Base-by-base conservation (phyloP, 192 early-diverging fungal genomes). In the Coemansia sp. region DNA sequence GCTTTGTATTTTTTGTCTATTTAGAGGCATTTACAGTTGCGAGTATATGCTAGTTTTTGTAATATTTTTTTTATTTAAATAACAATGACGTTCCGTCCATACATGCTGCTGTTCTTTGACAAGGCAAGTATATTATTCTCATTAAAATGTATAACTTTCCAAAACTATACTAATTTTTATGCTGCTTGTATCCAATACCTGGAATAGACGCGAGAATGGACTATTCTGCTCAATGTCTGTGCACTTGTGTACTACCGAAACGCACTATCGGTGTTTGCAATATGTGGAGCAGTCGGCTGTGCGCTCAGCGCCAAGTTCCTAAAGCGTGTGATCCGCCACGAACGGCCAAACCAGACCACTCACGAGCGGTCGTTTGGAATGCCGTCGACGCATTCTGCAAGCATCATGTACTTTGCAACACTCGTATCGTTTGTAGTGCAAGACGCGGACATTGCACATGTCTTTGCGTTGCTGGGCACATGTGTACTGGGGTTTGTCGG, bases 331-430 rank as follows among this genome's bases (percentile, higher is more conserved):
- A 62, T 80, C 52, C 50, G 65, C 14, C 77, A 80, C 10, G 60
- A 70, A n/a, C 77, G 77, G 0, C 77, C 72, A 9, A 3, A 6
- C 3, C 23, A 45, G 24, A 14, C 19, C 22, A 23, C 11, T 7
- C 56, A 61, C 24, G 50, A 20, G 18, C 26, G 6, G n/a, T 71
- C 71, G 10, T 80, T 61, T 45, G 77, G 77, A 2, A 80, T 80
- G 77, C 77, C 77, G 29, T 80, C 77, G 16, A 68, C 77, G 0
- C 77, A 80, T 53, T 74, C 77, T 9, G 63, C 72, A 0, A 59
- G 68, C 2, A 54, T 74, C 11, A 59, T 62, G 6, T 80, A 80
- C 52, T 65, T 68, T 45, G 57, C 61, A 23, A 57, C 65, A 1
- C 56, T 69, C 8, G 37, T 73, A 16, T 55, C 16, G 12, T n/a